Base-by-base conservation (phyloP, 768 basidiomycete genomes). In the Termitomyces sp. region DNA sequence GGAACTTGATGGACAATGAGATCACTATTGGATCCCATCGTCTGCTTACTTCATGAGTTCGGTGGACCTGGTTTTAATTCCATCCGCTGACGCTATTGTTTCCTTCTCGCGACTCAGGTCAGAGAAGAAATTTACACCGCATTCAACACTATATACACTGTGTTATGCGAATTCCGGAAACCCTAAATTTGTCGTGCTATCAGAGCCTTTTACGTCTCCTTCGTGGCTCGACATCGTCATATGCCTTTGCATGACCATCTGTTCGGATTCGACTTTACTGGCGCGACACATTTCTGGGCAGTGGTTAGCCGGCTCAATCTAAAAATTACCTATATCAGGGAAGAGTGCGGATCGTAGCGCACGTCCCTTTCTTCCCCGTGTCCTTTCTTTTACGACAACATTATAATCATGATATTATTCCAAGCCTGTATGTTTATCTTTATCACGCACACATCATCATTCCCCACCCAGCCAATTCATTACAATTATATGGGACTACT, bases 41-140 rank as follows among this genome's bases (percentile, higher is more conserved):
- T 74, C 73, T 61, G 71, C 69, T 61, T 62, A 61, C 51, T 60
- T 59, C 54, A 59, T 68, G 64, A 66, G 66, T 69, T 64, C 69
- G 71, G 70, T 74, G 73, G 71, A 71, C 61, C 55, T 62, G 69
- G 79, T 68, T 81, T 77, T 74, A 79, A 75, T 62, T 67, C 68
- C 65, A 67, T 75, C 72, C 72, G 76, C 79, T 81, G 71, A 86
- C 76, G 65, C 69, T 66, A 49, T 61, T 70, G 50, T 71, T 56
- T 46, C 62, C 59, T 61, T 69, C 69, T 61, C 67, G 68, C 59
- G 67, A 62, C 63, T 68, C 72, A 96, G 94, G 90, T 98, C 75
- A 83, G 97, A 75, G 95, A 98, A 77, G 96, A 99, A 82, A 98
- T 98, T 63, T 98, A 99, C 71, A 94, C 93, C 36, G 97, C 97